Evolutionary conservation across 306 rosid species (phyloP), one percentile per base, ranked within the genome.

Genomic region (Lathyrus sativus): DNA sequence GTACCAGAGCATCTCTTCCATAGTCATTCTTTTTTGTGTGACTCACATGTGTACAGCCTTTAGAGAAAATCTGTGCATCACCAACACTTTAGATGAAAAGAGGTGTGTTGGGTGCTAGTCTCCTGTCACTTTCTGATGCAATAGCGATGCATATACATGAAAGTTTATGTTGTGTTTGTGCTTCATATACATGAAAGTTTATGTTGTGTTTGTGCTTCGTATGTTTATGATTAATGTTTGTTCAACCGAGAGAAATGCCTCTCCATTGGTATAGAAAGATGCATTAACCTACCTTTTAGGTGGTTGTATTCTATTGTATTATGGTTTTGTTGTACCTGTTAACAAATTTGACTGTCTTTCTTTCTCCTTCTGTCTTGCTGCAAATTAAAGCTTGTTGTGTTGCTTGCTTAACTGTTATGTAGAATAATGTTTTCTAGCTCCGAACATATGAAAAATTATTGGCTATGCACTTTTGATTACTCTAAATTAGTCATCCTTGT

Each of bases 1-100:
- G 64, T 78, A 85, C 81, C 73, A 72, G 62, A 76, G 60, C 81
- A 6, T 81, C 95, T 28, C 86, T 84, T 57, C 51, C 62, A 12
- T 85, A 72, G 75, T 45, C 68, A 8, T 14, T 64, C 49, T 57
- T 31, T 50, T 3, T 10, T 54, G 28, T 63, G 49, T 26, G 66
- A 1, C 24, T 4, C 33, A 1, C 71, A 29, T 50, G 65, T 69
- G 75, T 82, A 82, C 76, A 82, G 78, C 17, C 44, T 70, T 67
- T 8, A 68, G 72, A 73, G 74, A 64, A 11, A 50, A 51, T 64
- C 26, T 45, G 9, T 6, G 39, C 9, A 70, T 53, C 65, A 19
- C 42, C 39, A 35, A 1, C 9, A 35, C 39, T 35, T 35, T 35
- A 35, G 39, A 35, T 35, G 39, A 7, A 35, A 35, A 7, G 39